Conservation (phyloP, 1,139 yeast genomes). For the Saccharomycopsis hybrid region DNA sequence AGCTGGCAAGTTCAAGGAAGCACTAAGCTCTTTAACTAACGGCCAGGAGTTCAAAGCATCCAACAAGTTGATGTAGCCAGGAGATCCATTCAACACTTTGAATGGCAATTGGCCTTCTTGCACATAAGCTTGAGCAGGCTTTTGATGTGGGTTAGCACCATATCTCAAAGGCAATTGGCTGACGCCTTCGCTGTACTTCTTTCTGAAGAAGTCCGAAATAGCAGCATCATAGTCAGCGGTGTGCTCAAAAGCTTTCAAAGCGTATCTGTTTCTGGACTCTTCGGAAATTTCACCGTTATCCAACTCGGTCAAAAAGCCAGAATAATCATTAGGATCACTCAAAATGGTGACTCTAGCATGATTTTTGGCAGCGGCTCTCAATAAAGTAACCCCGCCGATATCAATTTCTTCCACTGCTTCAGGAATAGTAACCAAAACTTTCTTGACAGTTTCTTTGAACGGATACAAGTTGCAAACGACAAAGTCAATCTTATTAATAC, state of each 20-base stretch:
- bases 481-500: constrained; percentile 90
- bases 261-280: constrained; percentile 73
- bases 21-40: constrained; percentile 90
- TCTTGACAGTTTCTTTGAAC: constrained; percentile 93
- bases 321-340: constrained; percentile 90
- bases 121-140: constrained; percentile 96
- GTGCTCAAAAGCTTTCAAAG: constrained; percentile 95
- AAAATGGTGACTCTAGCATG: constrained; percentile 92
- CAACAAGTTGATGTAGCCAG: constrained; percentile 92
- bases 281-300: constrained; percentile 62
- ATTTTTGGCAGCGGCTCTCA: constrained; percentile 98
- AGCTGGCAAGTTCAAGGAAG: constrained; percentile 91
- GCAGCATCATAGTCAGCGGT: constrained; percentile 97
- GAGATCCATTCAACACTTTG: constrained; percentile 89
- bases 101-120: constrained; percentile 74
- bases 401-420: constrained; percentile 99
- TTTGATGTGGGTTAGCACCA: constrained; percentile 99
- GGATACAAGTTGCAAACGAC: constrained; percentile 98
- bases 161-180: constrained; percentile 92
- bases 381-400: constrained; percentile 94
- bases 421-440: constrained; percentile 88
- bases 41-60: constrained; percentile 99
- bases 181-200: constrained; percentile 84
- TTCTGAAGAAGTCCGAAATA: constrained; percentile 94
- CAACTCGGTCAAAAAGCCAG: constrained; percentile 78